Evolutionary conservation across 345 rosid species (phyloP).

Genomic region (Gossypium stocksii): DNA sequence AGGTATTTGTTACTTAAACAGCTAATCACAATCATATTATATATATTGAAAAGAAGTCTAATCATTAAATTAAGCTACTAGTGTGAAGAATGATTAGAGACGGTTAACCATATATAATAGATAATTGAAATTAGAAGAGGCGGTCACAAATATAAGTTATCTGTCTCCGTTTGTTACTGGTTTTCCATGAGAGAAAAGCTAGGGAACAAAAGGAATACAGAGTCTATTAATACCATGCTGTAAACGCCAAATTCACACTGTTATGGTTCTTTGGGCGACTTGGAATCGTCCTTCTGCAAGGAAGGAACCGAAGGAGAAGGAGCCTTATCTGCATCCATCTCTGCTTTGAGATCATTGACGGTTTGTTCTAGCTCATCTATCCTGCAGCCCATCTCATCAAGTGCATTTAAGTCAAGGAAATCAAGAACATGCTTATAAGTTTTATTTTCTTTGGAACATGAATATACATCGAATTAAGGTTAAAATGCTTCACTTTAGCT

Average conservation of each 20-base stretch:
- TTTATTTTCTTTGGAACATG: not conserved
- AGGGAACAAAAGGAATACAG: not conserved
- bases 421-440: conserved; percentile 4
- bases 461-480: not conserved
- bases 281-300: conserved; percentile 49
- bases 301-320: conserved; percentile 52
- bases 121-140: not conserved
- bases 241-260: not conserved
- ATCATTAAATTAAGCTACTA: not conserved
- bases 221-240: too few species aligned
- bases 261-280: conserved; percentile 38
- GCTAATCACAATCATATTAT: not conserved
- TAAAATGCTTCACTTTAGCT: conserved; percentile 1
- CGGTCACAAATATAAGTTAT: not conserved
- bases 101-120: not conserved
- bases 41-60: not conserved
- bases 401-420: conserved; percentile 62
- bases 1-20: not conserved
- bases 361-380: conserved; percentile 83
- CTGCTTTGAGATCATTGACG: conserved; percentile 68
- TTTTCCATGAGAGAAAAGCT: not conserved
- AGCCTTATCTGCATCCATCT: conserved; percentile 76
- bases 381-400: conserved; percentile 85
- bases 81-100: not conserved
- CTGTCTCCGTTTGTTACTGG: not conserved